These are phyloP conservation scores for Ceratobasidium sp. DNA, from an alignment of 1,284 basidiomycete genomes.

Conservation along the genomic window DNA sequence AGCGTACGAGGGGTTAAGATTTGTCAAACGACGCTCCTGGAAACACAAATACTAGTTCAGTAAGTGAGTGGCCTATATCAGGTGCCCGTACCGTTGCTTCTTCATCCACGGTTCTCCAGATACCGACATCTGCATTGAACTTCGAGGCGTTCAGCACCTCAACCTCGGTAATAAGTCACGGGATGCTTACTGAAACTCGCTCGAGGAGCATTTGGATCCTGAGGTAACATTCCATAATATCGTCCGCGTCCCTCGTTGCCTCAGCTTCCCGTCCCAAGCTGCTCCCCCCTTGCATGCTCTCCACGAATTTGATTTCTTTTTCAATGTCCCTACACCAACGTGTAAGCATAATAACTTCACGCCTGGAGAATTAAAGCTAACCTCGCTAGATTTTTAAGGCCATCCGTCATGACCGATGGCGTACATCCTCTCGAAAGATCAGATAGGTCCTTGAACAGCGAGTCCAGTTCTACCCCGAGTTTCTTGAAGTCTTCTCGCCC, in stretches of 20 bases:
- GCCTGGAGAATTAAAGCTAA: neutral
- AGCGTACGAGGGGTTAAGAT: neutral
- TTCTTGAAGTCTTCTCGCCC: slow-evolving; percentile 1
- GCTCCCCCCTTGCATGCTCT: neutral
- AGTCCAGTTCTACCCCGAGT: neutral
- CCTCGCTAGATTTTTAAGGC: neutral
- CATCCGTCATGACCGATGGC: neutral
- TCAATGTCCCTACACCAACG: neutral
- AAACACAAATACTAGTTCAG: neutral
- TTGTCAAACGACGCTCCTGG: neutral
- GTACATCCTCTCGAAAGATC: no score
- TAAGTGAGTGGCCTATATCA: no score
- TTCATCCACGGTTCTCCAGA: slow-evolving; percentile 1
- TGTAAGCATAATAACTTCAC: neutral
- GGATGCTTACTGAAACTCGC: slow-evolving; percentile 11
- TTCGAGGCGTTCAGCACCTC: neutral
- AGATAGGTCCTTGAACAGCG: neutral
- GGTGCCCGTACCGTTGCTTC: neutral
- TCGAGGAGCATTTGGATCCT: slow-evolving; percentile 2
- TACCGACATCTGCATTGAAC: neutral
- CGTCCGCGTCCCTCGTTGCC: neutral
- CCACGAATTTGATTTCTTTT: neutral
- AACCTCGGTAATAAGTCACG: neutral
- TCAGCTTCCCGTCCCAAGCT: no score
- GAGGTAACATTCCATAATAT: slow-evolving; percentile 6